Conservation (phyloP, 2,329 filamentous ascomycete species). For the Ceratocystiopsis minuta region DNA sequence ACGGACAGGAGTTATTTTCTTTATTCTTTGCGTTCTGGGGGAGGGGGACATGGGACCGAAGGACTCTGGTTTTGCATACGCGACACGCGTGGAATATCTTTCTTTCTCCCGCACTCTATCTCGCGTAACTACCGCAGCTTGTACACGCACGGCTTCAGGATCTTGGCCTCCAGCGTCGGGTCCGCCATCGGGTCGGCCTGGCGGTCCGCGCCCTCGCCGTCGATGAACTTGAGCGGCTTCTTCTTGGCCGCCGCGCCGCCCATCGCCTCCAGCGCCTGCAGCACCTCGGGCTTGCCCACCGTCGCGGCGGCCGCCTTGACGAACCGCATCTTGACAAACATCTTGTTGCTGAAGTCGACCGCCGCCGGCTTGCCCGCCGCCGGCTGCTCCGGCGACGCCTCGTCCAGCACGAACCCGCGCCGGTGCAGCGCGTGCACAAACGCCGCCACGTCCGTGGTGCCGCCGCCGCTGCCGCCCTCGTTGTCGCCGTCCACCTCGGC, state of each 20-base stretch:
- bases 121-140: slow-evolving; percentile 75
- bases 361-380: slow-evolving; percentile 18
- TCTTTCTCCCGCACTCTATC: no score
- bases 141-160: slow-evolving; percentile 90
- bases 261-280: slow-evolving; percentile 2
- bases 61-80: no score
- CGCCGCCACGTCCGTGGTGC: slow-evolving; percentile 68
- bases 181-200: slow-evolving; percentile 35
- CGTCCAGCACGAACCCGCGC: slow-evolving; percentile 66
- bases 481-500: slow-evolving; percentile 46
- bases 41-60: no score
- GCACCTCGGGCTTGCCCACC: slow-evolving; percentile 52
- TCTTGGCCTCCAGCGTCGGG: slow-evolving; percentile 40
- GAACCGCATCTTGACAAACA: slow-evolving; percentile 98
- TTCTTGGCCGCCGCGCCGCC: slow-evolving; percentile 18
- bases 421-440: slow-evolving; percentile 71
- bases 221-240: slow-evolving; percentile 38
- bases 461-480: slow-evolving; percentile 43
- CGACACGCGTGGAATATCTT: no score
- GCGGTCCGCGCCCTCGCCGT: slow-evolving; percentile 34
- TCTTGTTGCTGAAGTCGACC: slow-evolving; percentile 77
- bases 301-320: slow-evolving; percentile 61
- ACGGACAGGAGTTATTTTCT: no score
- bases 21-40: no score
- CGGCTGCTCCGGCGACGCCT: slow-evolving; percentile 13